These are phyloP conservation scores for Rhamnella rubrinervis DNA, from an alignment of 331 rosid genomes.

Conservation along the genomic window DNA sequence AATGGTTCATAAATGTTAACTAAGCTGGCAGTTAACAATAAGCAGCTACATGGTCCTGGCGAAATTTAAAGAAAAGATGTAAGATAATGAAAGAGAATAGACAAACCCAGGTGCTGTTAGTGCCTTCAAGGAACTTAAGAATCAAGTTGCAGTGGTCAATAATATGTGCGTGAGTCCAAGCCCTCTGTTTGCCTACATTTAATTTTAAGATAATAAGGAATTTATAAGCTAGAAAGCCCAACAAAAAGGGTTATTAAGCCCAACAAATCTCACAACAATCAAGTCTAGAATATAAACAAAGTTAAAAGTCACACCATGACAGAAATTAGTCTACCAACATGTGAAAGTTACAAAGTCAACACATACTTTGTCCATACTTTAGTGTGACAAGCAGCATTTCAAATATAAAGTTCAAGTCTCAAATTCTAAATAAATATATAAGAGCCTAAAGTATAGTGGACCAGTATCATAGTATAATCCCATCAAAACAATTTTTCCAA, in stretches of 20 bases:
- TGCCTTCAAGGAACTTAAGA: conserved; percentile 80
- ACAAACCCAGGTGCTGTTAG: conserved; percentile 96
- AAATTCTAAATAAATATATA: too few relatives aligned
- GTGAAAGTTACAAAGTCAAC: too few relatives aligned
- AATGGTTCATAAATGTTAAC: conserved; percentile 78
- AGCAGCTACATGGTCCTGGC: background rate
- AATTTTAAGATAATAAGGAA: conserved; percentile 27
- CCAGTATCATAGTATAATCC: too few relatives aligned
- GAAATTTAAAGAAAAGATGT: background rate
- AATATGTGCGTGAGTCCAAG: conserved; percentile 88
- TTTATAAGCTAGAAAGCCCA: background rate
- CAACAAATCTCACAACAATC: too few relatives aligned
- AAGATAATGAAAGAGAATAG: conserved; percentile 15
- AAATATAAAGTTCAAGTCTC: too few relatives aligned
- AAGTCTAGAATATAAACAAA: too few relatives aligned
- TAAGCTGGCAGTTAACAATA: conserved; percentile 22
- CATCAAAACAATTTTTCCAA: too few relatives aligned
- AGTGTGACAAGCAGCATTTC: too few relatives aligned
- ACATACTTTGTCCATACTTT: too few relatives aligned
- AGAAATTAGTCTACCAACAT: too few relatives aligned
- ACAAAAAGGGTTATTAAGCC: background rate
- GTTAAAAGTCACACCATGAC: too few relatives aligned
- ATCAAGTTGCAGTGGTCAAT: conserved; percentile 76
- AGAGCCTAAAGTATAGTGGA: too few relatives aligned
- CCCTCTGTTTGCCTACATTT: conserved; percentile 82